These are phyloP conservation scores for Trichoderma gamsii DNA, from an alignment of 495 filamentous ascomycete genomes.

Conservation along the genomic window DNA sequence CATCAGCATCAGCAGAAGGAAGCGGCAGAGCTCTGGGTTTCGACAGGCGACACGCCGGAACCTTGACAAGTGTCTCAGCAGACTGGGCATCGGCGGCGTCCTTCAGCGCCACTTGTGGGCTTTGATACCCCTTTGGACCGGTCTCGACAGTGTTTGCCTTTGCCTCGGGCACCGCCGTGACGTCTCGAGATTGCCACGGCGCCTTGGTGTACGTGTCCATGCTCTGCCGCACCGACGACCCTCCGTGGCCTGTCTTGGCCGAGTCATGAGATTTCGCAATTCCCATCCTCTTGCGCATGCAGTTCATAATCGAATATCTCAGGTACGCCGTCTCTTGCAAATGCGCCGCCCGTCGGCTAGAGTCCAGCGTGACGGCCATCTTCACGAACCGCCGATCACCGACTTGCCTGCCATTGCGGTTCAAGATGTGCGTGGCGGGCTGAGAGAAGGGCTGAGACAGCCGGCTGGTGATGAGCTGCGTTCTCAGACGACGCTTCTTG, in stretches of 20 bases:
- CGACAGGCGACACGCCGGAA: neutral
- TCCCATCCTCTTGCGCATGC: slow-evolving; percentile 2
- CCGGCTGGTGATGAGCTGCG: slow-evolving; percentile 59
- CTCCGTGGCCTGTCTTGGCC: neutral
- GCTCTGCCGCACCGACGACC: slow-evolving; percentile 2
- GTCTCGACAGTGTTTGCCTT: neutral
- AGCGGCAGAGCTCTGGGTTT: slow-evolving; percentile 13
- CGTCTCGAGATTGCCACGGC: slow-evolving; percentile 3
- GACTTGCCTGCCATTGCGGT: slow-evolving; percentile 38
- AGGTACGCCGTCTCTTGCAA: slow-evolving; percentile 17
- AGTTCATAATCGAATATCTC: slow-evolving; percentile 15
- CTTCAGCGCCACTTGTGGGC: neutral
- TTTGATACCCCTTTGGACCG: neutral
- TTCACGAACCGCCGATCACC: slow-evolving; percentile 55
- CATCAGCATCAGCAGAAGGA: slow-evolving; percentile 7
- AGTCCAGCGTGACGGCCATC: slow-evolving; percentile 28
- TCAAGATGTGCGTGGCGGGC: slow-evolving; percentile 62
- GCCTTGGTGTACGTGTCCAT: slow-evolving; percentile 1
- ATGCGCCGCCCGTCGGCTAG: slow-evolving; percentile 25
- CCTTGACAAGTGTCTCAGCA: neutral
- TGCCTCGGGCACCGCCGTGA: neutral
- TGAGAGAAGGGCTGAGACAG: slow-evolving; percentile 62
- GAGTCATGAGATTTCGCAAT: neutral
- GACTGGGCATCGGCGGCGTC: neutral
- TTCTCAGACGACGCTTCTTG: slow-evolving; percentile 63